Conservation (phyloP, 345 rosid species). For the Noccaea caerulescens region DNA sequence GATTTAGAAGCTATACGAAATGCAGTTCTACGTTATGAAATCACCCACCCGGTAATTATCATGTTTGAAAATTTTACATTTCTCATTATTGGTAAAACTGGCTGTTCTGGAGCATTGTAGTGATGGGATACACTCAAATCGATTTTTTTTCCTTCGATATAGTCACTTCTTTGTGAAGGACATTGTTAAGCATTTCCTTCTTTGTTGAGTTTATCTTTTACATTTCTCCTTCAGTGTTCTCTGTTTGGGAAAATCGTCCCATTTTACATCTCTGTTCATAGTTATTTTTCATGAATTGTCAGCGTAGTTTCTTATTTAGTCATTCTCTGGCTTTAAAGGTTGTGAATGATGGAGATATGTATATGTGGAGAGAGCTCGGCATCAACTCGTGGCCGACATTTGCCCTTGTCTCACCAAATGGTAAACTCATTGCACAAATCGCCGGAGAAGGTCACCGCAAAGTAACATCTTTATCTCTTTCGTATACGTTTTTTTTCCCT, state of each 20-base stretch:
- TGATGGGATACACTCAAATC: constrained; percentile 11
- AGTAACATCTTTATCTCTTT: constrained; percentile 51
- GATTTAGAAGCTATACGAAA: constrained; percentile 92
- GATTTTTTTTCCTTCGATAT: too few relatives aligned
- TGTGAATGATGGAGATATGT: constrained; percentile 96
- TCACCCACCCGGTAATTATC: constrained; percentile 77
- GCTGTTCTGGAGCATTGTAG: neutral
- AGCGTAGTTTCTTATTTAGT: neutral
- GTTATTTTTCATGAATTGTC: constrained; percentile 13
- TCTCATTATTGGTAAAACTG: neutral
- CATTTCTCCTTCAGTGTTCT: constrained; percentile 12
- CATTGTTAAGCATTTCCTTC: neutral
- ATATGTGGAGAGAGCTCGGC: constrained; percentile 88
- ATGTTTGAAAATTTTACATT: neutral
- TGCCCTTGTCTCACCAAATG: constrained; percentile 83
- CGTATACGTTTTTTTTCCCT: neutral
- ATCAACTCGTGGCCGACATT: constrained; percentile 97
- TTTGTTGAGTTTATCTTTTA: neutral
- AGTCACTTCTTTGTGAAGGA: neutral
- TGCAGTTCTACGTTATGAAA: constrained; percentile 84
- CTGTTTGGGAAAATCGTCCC: neutral
- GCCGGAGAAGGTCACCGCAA: constrained; percentile 87
- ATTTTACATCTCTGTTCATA: constrained; percentile 2
- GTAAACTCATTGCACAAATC: constrained; percentile 80
- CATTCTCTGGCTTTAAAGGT: constrained; percentile 51